phyloP scores from a whole-genome alignment of 2,329 filamentous ascomycete genomes.

The Epichloe typhina region DNA sequence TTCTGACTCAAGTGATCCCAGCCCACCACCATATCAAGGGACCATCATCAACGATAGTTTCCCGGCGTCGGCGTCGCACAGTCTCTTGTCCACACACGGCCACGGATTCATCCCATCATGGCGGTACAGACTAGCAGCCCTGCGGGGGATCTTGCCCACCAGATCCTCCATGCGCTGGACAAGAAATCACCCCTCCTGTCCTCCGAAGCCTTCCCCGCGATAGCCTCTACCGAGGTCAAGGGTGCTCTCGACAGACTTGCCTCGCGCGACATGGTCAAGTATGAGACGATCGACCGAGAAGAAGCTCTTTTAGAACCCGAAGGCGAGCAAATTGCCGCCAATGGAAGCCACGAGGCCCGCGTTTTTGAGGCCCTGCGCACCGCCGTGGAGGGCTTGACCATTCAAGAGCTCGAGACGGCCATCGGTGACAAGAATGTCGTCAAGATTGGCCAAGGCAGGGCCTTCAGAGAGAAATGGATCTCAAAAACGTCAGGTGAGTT shows the following conservation, averaged over 20 bases:
- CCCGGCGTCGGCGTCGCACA: neutral
- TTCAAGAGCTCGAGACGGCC: conserved; percentile 55
- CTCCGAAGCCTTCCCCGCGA: conserved; percentile 53
- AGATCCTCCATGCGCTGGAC: conserved; percentile 53
- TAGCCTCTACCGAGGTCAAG: conserved; percentile 60
- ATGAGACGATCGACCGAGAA: conserved; percentile 72
- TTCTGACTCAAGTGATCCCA: conserved; percentile 4
- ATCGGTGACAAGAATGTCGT: conserved; percentile 62
- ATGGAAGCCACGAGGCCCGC: conserved; percentile 71
- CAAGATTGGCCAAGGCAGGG: conserved; percentile 86
- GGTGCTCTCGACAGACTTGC: conserved; percentile 74
- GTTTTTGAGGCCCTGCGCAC: conserved; percentile 63
- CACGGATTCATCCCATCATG: conserved; percentile 20
- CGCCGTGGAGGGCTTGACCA: conserved; percentile 67
- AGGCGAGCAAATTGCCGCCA: conserved; percentile 55
- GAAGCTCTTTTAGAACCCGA: conserved; percentile 64
- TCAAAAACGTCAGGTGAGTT: conserved; percentile 42
- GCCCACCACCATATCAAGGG: neutral
- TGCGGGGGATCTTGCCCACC: conserved; percentile 44
- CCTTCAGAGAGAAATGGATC: conserved; percentile 73
- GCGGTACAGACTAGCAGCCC: conserved; percentile 23
- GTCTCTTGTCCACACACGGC: neutral
- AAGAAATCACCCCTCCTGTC: conserved; percentile 53
- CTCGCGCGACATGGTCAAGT: conserved; percentile 76
- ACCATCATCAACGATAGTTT: neutral